A percentile compares a stretch with the other conserved stretches of the same genome.
Evolutionary conservation across 306 rosid species (phyloP).

Genomic region (Amphicarpaea edgeworthii): DNA sequence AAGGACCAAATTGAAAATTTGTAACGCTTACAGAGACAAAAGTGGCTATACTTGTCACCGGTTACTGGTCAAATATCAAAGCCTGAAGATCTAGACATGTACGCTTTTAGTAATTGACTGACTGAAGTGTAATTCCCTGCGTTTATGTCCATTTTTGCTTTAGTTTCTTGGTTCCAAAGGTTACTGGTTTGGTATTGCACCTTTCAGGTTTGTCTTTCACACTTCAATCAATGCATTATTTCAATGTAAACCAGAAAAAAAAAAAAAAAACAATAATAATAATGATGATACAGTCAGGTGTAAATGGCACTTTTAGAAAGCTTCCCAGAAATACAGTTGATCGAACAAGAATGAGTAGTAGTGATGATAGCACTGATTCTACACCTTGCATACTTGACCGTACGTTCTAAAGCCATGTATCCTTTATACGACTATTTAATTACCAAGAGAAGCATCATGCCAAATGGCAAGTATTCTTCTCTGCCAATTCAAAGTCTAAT

Average conservation of each 20-base stretch:
- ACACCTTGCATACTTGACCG: background rate
- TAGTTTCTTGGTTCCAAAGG: background rate
- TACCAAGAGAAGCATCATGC: background rate
- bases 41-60: background rate
- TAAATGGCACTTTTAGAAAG: background rate
- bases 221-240: background rate
- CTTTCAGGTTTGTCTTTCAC: constrained; percentile 7
- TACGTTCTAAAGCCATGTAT: background rate
- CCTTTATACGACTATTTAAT: background rate
- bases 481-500: background rate
- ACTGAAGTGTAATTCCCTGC: background rate
- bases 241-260: background rate
- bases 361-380: background rate
- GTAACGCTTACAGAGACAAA: no score
- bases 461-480: background rate
- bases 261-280: background rate
- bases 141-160: background rate
- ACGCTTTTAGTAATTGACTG: background rate
- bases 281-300: background rate
- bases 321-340: background rate
- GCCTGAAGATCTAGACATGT: background rate
- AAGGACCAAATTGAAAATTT: no score
- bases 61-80: background rate
- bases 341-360: background rate
- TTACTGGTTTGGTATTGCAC: background rate